These are phyloP conservation scores for Daucus carota DNA, from an alignment of 129 eudicot species.

Conservation along the genomic window DNA sequence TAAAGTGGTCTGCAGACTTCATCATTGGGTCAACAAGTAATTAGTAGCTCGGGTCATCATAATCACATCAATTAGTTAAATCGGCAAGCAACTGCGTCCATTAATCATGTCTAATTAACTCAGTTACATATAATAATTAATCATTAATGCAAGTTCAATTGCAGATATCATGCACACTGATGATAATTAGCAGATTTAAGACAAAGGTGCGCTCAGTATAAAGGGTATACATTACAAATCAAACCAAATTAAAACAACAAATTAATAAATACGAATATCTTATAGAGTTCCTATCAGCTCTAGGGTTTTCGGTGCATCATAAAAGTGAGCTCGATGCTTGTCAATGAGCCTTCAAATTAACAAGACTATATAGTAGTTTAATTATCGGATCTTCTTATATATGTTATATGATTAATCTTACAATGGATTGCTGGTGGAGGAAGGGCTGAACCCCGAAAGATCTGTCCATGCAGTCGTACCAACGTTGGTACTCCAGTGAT, in stretches of 20 bases:
- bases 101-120: no score
- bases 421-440: slow-evolving; percentile 41
- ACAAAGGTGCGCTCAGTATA: not conserved
- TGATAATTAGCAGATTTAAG: not conserved
- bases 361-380: not conserved
- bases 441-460: slow-evolving; percentile 52
- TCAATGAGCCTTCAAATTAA: not conserved
- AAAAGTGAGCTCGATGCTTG: not conserved
- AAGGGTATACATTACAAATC: not conserved
- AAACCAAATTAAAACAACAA: not conserved
- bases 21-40: no score
- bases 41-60: no score
- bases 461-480: slow-evolving; percentile 47
- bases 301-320: not conserved
- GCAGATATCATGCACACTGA: no score
- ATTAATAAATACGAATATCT: not conserved
- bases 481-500: slow-evolving; percentile 33
- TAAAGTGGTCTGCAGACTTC: no score
- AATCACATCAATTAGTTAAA: no score
- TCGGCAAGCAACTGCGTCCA: no score
- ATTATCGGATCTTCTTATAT: not conserved
- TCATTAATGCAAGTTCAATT: no score
- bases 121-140: no score
- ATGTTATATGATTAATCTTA: not conserved
- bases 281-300: not conserved